A percentile compares a stretch with the other conserved stretches of the same genome.
Conservation (phyloP, 2,329 filamentous ascomycete species). For the Helicocarpus griseus region DNA sequence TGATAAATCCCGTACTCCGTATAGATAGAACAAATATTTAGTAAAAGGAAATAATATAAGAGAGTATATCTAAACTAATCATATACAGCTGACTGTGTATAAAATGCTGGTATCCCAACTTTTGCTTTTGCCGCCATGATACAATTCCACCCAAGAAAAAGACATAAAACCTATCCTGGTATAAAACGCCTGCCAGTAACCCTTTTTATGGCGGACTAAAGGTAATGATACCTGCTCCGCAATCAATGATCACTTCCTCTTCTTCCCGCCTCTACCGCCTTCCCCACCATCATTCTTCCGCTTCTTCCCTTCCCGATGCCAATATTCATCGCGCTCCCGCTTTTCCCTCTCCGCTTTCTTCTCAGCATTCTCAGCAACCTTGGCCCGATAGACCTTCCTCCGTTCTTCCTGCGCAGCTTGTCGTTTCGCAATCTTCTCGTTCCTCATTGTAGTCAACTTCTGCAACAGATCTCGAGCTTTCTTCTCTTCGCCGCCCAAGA, state of each 20-base stretch:
- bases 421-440: conserved; percentile 81
- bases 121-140: background rate
- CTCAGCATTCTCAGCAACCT: conserved; percentile 71
- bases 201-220: background rate
- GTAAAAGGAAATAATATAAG: background rate
- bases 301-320: conserved; percentile 82
- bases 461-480: conserved; percentile 81
- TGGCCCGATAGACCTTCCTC: conserved; percentile 68
- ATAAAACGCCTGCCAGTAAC: background rate
- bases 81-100: background rate
- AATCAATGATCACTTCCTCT: conserved; percentile 26
- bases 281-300: conserved; percentile 48
- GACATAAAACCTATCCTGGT: background rate
- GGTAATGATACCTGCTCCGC: background rate
- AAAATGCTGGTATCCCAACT: conserved; percentile 1
- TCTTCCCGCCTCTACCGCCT: conserved; percentile 40
- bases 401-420: conserved; percentile 80
- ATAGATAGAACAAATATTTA: background rate
- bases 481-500: conserved; percentile 76
- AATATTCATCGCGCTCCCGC: conserved; percentile 85
- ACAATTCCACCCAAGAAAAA: background rate
- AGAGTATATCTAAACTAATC: background rate
- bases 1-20: no score
- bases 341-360: conserved; percentile 81
- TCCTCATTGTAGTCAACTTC: conserved; percentile 81